Evolutionary conservation across 164 flowering plant genomes (phyloP).

Genomic region (Warburgia ugandensis): DNA sequence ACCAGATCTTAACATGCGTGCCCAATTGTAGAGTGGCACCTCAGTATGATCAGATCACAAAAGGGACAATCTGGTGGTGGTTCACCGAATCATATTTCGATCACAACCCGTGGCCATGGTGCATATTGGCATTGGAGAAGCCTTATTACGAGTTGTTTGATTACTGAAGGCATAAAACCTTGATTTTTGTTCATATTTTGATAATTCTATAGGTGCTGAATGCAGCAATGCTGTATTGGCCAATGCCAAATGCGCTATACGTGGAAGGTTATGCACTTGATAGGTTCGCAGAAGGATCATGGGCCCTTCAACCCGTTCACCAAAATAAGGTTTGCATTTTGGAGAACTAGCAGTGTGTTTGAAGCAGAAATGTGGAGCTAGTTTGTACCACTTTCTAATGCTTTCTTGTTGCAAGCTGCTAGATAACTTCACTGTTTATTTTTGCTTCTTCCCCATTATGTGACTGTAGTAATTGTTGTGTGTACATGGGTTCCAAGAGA

Average conservation of each 20-base stretch:
- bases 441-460: neutral
- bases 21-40: too few relatives aligned
- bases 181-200: neutral
- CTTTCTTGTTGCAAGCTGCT: neutral
- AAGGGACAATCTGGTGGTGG: too few relatives aligned
- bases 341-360: neutral
- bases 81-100: too few relatives aligned
- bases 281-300: conserved; percentile 64
- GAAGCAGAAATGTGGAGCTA: neutral
- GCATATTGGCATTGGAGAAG: too few relatives aligned
- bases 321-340: conserved; percentile 47
- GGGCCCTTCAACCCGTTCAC: conserved; percentile 78
- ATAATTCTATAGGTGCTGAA: conserved; percentile 53
- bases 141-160: too few relatives aligned
- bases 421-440: neutral
- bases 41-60: too few relatives aligned
- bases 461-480: neutral
- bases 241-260: conserved; percentile 67
- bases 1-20: too few relatives aligned
- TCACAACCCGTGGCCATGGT: too few relatives aligned
- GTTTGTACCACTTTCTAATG: neutral
- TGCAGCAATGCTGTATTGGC: conserved; percentile 94
- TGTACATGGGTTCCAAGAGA: neutral
- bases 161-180: neutral
- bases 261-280: conserved; percentile 93